These are phyloP conservation scores for Erodium maritimum DNA, from an alignment of 345 rosid species.

Conservation along the genomic window DNA sequence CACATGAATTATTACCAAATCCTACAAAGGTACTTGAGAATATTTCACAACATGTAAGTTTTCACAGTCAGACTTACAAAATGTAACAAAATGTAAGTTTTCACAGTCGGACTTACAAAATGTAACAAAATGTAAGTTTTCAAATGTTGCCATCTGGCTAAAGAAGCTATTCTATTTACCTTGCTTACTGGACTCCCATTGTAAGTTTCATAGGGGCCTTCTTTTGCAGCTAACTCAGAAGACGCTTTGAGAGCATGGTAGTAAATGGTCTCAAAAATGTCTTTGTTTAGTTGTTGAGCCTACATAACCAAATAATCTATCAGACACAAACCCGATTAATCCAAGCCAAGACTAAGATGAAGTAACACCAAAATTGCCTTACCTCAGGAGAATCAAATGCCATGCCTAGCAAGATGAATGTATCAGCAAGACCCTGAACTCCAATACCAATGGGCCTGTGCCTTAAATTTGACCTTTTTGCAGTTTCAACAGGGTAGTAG, in stretches of 20 bases:
- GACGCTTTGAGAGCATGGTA: constrained; percentile 76
- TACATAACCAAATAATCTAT: constrained; percentile 15
- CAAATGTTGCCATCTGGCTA: no score
- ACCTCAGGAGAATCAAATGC: constrained; percentile 87
- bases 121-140: no score
- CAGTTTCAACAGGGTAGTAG: constrained; percentile 86
- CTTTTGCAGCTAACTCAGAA: constrained; percentile 49
- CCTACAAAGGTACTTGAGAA: no score
- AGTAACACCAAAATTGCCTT: constrained; percentile 1
- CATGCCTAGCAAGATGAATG: constrained; percentile 85
- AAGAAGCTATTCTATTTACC: no score
- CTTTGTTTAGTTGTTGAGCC: constrained; percentile 85
- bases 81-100: no score
- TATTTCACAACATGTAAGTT: no score
- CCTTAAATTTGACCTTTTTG: constrained; percentile 59
- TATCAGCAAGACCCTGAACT: constrained; percentile 91
- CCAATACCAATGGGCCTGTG: constrained; percentile 96
- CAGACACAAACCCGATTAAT: constrained; percentile 7
- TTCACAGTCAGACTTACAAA: no score
- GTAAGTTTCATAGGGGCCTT: constrained; percentile 74
- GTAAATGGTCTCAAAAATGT: constrained; percentile 88
- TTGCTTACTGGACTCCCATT: constrained; percentile 86
- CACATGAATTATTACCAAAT: no score
- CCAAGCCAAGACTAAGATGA: background rate
- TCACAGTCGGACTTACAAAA: no score